These are phyloP conservation scores for Sindora glabra DNA, from an alignment of 306 rosid genomes.

Conservation along the genomic window DNA sequence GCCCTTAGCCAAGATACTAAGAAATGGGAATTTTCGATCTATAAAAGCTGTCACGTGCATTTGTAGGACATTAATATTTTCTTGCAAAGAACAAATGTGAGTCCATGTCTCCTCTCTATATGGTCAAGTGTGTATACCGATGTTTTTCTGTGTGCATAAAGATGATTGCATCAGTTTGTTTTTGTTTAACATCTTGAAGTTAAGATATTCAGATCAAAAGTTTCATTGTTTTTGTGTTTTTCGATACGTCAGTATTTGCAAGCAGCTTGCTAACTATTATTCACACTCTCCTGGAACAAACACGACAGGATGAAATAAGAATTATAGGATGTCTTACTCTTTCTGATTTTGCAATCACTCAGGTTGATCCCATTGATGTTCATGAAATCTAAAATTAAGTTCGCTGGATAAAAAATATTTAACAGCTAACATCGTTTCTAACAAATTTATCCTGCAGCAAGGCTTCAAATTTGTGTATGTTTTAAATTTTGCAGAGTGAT, in stretches of 20 bases:
- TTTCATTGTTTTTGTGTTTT: constrained; percentile 17
- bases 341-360: constrained; percentile 82
- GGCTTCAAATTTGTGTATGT: constrained; percentile 5
- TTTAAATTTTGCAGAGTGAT: constrained; percentile 47
- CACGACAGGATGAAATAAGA: constrained; percentile 82
- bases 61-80: constrained; percentile 63
- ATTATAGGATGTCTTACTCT: constrained; percentile 76
- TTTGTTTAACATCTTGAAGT: background rate
- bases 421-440: background rate
- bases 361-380: constrained; percentile 41
- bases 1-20: constrained; percentile 87
- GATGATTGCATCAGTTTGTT: no score
- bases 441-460: background rate
- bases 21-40: constrained; percentile 62
- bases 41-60: constrained; percentile 74
- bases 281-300: constrained; percentile 84
- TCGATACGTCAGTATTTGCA: constrained; percentile 77
- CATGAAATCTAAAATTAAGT: background rate
- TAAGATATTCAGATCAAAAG: background rate
- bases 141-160: background rate
- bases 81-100: constrained; percentile 94
- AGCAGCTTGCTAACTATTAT: constrained; percentile 80
- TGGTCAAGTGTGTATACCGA: constrained; percentile 1
- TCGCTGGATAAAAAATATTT: background rate
- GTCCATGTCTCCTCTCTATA: constrained; percentile 18